Conservation (phyloP, 257 asterid species). For the Forsythia viridissima region DNA sequence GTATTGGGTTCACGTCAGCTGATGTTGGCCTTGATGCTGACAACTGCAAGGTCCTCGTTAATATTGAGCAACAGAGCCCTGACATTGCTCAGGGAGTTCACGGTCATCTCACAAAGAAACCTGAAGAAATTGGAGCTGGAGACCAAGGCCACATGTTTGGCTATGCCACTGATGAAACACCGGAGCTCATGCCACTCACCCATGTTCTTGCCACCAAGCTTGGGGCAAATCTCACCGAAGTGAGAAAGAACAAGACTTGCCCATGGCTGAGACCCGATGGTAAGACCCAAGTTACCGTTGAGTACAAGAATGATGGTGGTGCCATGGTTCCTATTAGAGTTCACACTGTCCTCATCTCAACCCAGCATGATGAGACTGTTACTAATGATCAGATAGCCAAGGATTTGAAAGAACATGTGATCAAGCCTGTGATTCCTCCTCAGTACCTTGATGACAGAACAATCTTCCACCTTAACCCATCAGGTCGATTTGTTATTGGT, state of each 20-base stretch:
- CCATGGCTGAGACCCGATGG: constrained; percentile 11
- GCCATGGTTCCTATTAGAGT: constrained; percentile 6
- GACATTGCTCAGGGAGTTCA: constrained; percentile 5
- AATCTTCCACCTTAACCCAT: constrained; percentile 4
- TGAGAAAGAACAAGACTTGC: background rate
- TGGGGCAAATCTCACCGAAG: background rate
- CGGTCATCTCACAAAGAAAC: constrained; percentile 4
- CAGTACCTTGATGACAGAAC: background rate
- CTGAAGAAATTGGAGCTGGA: constrained; percentile 4
- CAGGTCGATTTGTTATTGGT: background rate
- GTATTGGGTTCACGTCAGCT: constrained; percentile 3
- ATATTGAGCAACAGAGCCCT: constrained; percentile 4
- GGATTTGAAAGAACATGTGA: constrained; percentile 10
- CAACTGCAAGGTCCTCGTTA: constrained; percentile 3
- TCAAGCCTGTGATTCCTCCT: background rate
- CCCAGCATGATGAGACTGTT: constrained; percentile 13
- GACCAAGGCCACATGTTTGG: constrained; percentile 8
- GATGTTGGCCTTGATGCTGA: constrained; percentile 12
- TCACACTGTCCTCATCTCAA: constrained; percentile 14
- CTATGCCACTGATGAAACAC: constrained; percentile 1
- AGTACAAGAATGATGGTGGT: constrained; percentile 1
- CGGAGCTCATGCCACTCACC: constrained; percentile 13
- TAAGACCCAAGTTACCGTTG: constrained; percentile 10
- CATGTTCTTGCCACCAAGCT: constrained; percentile 9
- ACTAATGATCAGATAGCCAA: constrained; percentile 10